Base-by-base conservation (phyloP, 78 protist species). In the Dictyostelium brefeldianum region DNA sequence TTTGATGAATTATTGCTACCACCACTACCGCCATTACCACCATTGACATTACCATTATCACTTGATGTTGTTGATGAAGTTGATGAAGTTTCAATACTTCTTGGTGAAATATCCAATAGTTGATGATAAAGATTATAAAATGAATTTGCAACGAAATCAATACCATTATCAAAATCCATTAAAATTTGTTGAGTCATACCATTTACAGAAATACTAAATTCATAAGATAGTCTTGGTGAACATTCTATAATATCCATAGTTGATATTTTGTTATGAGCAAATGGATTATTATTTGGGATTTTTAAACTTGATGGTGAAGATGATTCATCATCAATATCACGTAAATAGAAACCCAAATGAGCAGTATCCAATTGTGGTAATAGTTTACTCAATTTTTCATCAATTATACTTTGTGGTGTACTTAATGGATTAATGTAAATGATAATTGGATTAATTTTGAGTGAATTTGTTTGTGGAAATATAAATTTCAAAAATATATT, bases 211-310 rank as follows among this genome's bases (percentile, higher is more conserved):
- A 62, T 48, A 50, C 70, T 56, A 51, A 87, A 77, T 36, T 87
- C 93, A 51, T 31, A 87, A 5, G 84, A 67, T 18, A 57, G 22
- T 29, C 78, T n/a, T 43, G 81, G 70, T 14, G 46, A 41, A 65
- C 80, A 59, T 43, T 87, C 81, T 22, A 87, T 43, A 50, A 87
- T 77, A 64, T 87, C 93, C 93, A 87, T 87, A 6, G 83, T 87
- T 43, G 56, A 31, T 5, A 87, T 74, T 57, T 77, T 87, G 71
- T 87, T 87, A n/a, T 43, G 20, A 50, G 84, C 93, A 7, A 47
- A 78, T n/a, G 53, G 17, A 78, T 78, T 78, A 78, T 29, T 78
- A 29, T 27, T 51, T 67, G 75, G 75, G 4, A 67, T 67, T 31
- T 67, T 67, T 0, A 31, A 29, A 2, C 46, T 29, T 17, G 73